phyloP scores from a whole-genome alignment of 2,329 filamentous ascomycete species.

The Microsporum canis region DNA sequence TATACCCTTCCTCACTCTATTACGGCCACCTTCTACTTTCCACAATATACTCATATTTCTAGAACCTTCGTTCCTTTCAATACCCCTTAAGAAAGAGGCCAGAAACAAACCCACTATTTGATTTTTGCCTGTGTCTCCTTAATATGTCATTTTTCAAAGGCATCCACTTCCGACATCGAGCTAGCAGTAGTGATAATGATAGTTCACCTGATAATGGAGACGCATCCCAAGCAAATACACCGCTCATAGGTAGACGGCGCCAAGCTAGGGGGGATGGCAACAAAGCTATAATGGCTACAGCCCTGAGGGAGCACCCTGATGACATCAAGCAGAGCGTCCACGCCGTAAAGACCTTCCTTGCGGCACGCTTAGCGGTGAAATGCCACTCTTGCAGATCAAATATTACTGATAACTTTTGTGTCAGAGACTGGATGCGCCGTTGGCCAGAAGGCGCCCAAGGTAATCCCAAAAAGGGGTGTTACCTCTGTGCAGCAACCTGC shows the following conservation, averaged over 20 bases:
- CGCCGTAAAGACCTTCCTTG: constrained; percentile 8
- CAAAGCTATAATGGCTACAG: neutral
- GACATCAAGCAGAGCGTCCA: constrained; percentile 11
- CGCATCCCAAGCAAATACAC: neutral
- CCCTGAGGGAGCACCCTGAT: neutral
- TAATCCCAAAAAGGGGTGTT: constrained; percentile 1
- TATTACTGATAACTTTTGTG: constrained; percentile 8
- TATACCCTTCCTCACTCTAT: too few relatives aligned
- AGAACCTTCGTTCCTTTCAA: neutral
- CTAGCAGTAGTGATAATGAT: neutral
- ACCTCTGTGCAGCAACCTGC: constrained; percentile 10
- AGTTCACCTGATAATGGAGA: neutral
- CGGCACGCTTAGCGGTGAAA: constrained; percentile 6
- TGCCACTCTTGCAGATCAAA: constrained; percentile 9
- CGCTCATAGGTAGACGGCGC: neutral
- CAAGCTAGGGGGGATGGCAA: neutral
- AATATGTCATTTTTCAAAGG: neutral
- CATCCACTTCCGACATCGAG: neutral
- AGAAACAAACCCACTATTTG: neutral
- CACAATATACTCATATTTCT: neutral
- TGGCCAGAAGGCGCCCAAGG: constrained; percentile 7
- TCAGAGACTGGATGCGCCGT: constrained; percentile 5
- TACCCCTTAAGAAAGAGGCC: neutral
- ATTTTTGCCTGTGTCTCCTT: neutral
- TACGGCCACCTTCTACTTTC: neutral